Conservation (phyloP, 768 basidiomycete species). For the Naganishia vaughanmartiniae region DNA sequence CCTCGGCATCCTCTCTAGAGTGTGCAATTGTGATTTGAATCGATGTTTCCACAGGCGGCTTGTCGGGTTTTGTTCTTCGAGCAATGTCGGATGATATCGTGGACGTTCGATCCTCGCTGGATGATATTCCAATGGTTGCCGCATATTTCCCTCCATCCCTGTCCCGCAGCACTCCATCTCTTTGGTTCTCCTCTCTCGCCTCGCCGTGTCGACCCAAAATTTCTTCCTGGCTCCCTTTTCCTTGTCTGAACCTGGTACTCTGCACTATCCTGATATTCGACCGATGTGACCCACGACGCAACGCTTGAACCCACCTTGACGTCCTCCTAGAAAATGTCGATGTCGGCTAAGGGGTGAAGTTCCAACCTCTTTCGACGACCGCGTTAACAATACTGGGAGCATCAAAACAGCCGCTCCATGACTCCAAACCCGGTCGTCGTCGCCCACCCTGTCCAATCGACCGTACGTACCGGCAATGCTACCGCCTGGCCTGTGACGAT, state of each 20-base stretch:
- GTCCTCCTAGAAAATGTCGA: slow-evolving; percentile 24
- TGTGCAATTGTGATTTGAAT: not conserved
- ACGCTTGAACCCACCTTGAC: slow-evolving; percentile 23
- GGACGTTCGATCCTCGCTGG: too few species aligned
- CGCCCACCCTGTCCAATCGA: not conserved
- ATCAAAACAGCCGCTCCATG: not conserved
- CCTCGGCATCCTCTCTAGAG: not conserved
- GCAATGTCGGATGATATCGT: too few species aligned
- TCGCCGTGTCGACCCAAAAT: too few species aligned
- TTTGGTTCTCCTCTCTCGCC: too few species aligned
- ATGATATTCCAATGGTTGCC: too few species aligned
- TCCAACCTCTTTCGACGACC: not conserved
- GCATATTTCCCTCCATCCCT: too few species aligned
- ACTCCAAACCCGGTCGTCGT: slow-evolving; percentile 1
- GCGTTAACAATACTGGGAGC: not conserved
- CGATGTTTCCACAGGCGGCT: not conserved
- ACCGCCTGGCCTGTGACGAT: not conserved
- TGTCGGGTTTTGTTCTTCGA: too few species aligned
- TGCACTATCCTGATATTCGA: not conserved
- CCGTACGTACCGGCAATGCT: not conserved
- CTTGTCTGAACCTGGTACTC: not conserved
- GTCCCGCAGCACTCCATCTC: too few species aligned
- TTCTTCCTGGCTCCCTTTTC: not conserved
- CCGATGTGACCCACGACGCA: not conserved
- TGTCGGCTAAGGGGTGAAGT: slow-evolving; percentile 16